These are phyloP conservation scores for Periconia macrospinosa DNA, from an alignment of 2,329 filamentous ascomycete species.

Conservation along the genomic window DNA sequence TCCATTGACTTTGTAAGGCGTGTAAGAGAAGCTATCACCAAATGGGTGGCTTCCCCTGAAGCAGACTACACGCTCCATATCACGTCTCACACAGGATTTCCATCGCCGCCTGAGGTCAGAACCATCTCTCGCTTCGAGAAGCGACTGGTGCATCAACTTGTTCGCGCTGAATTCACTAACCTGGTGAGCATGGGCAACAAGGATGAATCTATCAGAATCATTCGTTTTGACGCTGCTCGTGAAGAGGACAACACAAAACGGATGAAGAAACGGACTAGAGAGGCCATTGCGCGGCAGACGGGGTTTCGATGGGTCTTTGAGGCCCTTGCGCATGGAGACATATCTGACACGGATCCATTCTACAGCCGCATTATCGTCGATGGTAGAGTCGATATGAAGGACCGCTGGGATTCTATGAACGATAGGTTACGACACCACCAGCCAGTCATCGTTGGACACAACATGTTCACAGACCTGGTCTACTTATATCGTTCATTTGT, in stretches of 20 bases:
- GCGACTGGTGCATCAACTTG: conserved; percentile 65
- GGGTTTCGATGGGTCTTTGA: conserved; percentile 56
- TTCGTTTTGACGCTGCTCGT: conserved; percentile 45
- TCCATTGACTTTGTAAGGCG: conserved; percentile 55
- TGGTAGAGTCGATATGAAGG: conserved; percentile 38
- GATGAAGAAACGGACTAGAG: conserved; percentile 42
- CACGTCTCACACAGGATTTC: conserved; percentile 30
- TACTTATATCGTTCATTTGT: conserved; percentile 67
- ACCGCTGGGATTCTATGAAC: conserved; percentile 45
- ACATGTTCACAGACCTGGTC: conserved; percentile 65
- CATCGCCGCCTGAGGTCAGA: conserved; percentile 12
- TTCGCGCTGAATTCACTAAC: conserved; percentile 62
- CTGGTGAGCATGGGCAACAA: conserved; percentile 45
- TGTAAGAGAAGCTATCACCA: conserved; percentile 49
- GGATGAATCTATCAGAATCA: conserved; percentile 48
- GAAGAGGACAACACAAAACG: conserved; percentile 45
- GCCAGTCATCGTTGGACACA: conserved; percentile 64
- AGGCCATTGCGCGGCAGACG: conserved; percentile 48
- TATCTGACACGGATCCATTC: conserved; percentile 40
- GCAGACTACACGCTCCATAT: conserved; percentile 24
- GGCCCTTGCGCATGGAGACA: conserved; percentile 44
- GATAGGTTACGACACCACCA: conserved; percentile 49
- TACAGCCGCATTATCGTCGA: conserved; percentile 40
- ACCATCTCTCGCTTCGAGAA: conserved; percentile 58
- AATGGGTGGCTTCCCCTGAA: conserved; percentile 44